Evolutionary conservation across 441 rosid genomes (phyloP), one percentile per base, ranked within the genome.

Genomic region (Gossypium gossypioides): DNA sequence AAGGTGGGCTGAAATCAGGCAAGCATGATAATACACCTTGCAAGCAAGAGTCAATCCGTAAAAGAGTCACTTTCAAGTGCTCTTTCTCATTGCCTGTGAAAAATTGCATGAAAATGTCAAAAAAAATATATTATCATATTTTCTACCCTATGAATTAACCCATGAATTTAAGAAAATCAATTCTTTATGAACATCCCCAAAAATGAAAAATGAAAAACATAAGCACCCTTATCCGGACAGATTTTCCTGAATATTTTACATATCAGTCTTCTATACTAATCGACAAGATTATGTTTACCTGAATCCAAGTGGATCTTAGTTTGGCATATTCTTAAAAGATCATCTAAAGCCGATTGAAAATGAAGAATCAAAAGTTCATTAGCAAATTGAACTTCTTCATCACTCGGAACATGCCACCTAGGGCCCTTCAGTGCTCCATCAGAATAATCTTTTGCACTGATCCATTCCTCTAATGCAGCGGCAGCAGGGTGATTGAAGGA

Each of bases 1-100:
- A 75, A 75, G 97, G 85, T 77, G 99, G 97, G 76, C 83, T 88
- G 86, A 96, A 96, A 89, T 96, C 97, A 83, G 98, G 98, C 86
- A 96, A 88, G 90, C 99, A 96, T 75, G 97, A 96, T 75, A 91
- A 85, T 85, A 91, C 97, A 81, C 99, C 99, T 87, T 89, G 98
- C 97, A 96, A 68, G 68, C 96, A 86, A 22, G 99, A 93, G 83
- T 93, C 91, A 81, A 96, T 93, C 73, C 98, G 99, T 86, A 96
- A 69, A 84, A 96, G 97, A 74, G 98, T 93, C 88, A 90, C 97
- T 85, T 96, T 96, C 86, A 96, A 84, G 89, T 91, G 97, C 77
- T 87, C 94, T 84, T 96, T 96, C 88, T 96, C 98, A 58, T 85
- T 89, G 79, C 98, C 99, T 96, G 97, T 77, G 75, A 77, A 52